Base-by-base conservation (phyloP, 2,329 filamentous ascomycete species). In the Exophiala alcalophila region DNA sequence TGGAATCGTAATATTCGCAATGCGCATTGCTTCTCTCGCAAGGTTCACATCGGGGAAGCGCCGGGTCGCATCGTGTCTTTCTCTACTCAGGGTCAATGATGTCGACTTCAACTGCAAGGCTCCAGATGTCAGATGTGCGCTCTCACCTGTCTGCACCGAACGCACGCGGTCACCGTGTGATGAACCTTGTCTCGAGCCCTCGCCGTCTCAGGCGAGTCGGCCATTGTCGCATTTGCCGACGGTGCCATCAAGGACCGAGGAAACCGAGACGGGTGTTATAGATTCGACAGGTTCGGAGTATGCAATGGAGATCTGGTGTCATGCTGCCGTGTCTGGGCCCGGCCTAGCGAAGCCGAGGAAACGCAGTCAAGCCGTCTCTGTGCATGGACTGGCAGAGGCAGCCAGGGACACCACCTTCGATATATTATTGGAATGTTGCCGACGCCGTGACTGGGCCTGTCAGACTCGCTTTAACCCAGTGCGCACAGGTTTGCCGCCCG, bases 41-140 rank as follows among this genome's bases (percentile, higher is more conserved):
- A 15, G 91, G 90, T 12, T 87, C 78, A 66, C 92, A 98, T 60
- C 86, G 84, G 27, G 92, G 92, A 15, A 98, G 78, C 10, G 86
- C 86, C 3, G 92, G 86, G 67, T 97, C 92, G 71, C 92, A 98
- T 72, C 89, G 78, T 25, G 91, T 97, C 74, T 98, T 98, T 59
- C 91, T 83, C 90, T 94, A 61, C 39, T 72, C 69, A 34, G 49
- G 44, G 40, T 55, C 37, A 38, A 28, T 38, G 21, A 15, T 23
- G 20, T 40, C 23, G n/a, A 28, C 19, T 19, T 28, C 12, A 36
- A 25, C 3, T 20, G 33, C 35, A 24, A 38, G 37, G 27, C 30
- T n/a, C n/a, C n/a, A n/a, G n/a, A n/a, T n/a, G n/a, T n/a, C n/a
- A 38, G 32, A 21, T 23, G 49, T 40, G 16, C 23, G 15, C 57